A percentile compares a stretch with the other conserved stretches of the same genome.
Conservation (phyloP, 768 basidiomycete genomes). For the Suillus brevipes region DNA sequence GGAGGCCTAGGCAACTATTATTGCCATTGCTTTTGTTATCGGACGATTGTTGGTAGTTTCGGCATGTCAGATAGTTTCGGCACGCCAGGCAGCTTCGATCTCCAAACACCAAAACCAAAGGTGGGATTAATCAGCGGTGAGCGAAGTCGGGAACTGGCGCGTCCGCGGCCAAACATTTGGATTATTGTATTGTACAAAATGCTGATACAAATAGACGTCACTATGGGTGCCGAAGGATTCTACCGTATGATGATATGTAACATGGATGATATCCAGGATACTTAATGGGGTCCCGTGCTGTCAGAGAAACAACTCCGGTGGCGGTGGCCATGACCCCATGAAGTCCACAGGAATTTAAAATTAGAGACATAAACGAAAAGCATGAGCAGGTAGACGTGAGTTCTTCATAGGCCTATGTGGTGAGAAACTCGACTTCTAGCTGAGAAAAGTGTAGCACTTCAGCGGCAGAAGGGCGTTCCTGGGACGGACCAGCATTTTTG, state of each 20-base stretch:
- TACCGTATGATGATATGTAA: neutral
- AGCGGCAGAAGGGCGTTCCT: neutral
- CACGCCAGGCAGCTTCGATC: no score
- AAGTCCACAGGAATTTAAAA: neutral
- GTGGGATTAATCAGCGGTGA: no score
- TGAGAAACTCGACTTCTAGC: neutral
- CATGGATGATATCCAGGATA: conserved; percentile 1
- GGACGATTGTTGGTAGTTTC: no score
- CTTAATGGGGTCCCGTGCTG: neutral
- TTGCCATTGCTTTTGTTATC: no score
- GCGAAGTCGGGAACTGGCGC: no score
- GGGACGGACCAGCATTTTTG: conserved; percentile 10
- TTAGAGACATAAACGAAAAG: neutral
- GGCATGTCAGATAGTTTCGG: no score
- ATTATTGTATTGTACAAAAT: no score
- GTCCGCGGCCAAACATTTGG: no score
- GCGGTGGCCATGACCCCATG: neutral
- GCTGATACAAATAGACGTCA: neutral
- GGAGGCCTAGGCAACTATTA: no score
- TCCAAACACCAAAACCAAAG: no score
- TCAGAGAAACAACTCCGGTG: neutral
- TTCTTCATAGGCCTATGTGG: neutral
- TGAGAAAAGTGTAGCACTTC: neutral
- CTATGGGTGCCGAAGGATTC: neutral
- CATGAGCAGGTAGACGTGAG: neutral